Evolutionary conservation across 2,329 filamentous ascomycete species (phyloP), one percentile per base, ranked within the genome.

Genomic region (Exophiala calicioides): DNA sequence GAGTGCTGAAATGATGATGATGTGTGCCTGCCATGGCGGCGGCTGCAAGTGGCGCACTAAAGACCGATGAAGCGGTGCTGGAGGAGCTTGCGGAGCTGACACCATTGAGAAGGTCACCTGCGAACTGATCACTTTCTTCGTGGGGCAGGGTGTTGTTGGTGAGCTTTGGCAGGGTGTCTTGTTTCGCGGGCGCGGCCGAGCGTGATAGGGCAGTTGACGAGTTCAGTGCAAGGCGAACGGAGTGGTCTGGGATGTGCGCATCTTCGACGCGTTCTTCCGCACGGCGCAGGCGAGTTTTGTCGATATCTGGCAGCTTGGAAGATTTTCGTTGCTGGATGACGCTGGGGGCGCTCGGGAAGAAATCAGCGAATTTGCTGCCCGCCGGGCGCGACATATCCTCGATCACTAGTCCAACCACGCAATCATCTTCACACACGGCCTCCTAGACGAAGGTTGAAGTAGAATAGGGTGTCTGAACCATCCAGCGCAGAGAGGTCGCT

Each of bases 281-380:
- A 37, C 36, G 21, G 27, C 40, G 39, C 23, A 27, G 27, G 13
- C 30, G 47, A 35, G 36, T 33, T 48, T 39, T 38, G 34, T 50
- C 80, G 75, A 66, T 83, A 79, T 65, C 76, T 76, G 56, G 78
- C 76, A 42, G 64, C 59, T 59, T 68, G 68, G 55, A 64, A 65
- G 64, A 69, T 68, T 72, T 73, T 40, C 49, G 49, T 58, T 71
- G 66, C 56, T 72, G 69, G 45, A 77, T 68, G 56, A 81, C 82
- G 61, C 81, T 80, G 59, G 87, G 86, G 64, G 86, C 87, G 66
- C 85, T 82, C 60, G 86, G 86, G 70, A 90, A 90, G 78, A 89
- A 93, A 73, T 90, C 83, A 72, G 85, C 86, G 78, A 90, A 90
- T 73, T 84, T 84, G 44, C 47, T 53, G 75, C 85, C 84, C 69